A percentile compares a stretch with the other conserved stretches of the same genome.
Conservation (phyloP, 2,329 filamentous ascomycete species). For the Colletotrichum euphorbiae region DNA sequence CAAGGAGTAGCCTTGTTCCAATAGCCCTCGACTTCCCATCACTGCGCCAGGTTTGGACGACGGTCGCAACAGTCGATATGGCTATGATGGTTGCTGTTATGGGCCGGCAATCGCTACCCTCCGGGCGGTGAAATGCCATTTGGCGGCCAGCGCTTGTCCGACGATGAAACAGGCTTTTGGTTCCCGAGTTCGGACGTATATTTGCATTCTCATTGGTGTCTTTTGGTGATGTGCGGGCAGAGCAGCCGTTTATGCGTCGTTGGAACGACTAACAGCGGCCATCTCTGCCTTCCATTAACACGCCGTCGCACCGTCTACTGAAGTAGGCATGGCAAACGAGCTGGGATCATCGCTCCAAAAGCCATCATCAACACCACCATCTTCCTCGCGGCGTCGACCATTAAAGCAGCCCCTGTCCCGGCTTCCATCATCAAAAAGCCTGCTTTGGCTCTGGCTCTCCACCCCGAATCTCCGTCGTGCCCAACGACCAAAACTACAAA, state of each 20-base stretch:
- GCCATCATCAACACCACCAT: conserved; percentile 35
- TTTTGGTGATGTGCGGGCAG: conserved; percentile 8
- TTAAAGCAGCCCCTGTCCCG: conserved; percentile 24
- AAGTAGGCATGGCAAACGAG: conserved; percentile 10
- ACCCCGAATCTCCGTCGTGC: conserved; percentile 20
- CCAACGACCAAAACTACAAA: conserved; percentile 34
- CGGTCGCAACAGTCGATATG: conserved; percentile 8
- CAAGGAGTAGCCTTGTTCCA: conserved; percentile 38
- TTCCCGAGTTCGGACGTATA: conserved; percentile 14
- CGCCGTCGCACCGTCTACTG: conserved; percentile 3
- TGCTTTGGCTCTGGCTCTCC: conserved; percentile 31
- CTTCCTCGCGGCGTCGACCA: conserved; percentile 11
- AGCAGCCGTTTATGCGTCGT: conserved; percentile 14
- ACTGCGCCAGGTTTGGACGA: not conserved
- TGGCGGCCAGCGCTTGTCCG: conserved; percentile 8
- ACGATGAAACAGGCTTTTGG: conserved; percentile 36
- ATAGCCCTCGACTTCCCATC: conserved; percentile 8
- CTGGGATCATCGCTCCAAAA: conserved; percentile 37
- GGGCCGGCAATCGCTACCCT: conserved; percentile 1
- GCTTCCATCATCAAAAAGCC: conserved; percentile 28
- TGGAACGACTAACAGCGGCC: conserved; percentile 27
- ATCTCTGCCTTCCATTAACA: conserved; percentile 34
- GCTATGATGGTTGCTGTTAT: conserved; percentile 27
- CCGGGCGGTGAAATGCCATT: not conserved
- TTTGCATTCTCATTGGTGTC: conserved; percentile 26